A percentile compares a stretch with the other conserved stretches of the same genome.
Evolutionary conservation across 805 yeast species (phyloP).

Genomic region (Myxozyma sirexii): DNA sequence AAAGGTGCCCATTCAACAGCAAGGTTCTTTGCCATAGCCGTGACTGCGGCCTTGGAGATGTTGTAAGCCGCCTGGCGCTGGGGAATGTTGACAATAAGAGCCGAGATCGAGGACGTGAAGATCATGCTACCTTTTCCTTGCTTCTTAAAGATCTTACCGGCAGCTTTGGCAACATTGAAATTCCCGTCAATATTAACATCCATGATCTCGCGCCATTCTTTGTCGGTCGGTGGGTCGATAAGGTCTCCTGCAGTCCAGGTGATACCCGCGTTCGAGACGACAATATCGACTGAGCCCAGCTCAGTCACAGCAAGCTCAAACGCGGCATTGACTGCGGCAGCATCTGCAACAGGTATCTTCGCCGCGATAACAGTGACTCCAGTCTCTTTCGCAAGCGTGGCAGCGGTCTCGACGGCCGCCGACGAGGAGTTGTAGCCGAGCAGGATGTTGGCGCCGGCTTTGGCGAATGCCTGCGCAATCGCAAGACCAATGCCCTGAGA

Average conservation of each 20-base stretch:
- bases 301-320: slow-evolving; percentile 45
- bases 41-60: slow-evolving; percentile 59
- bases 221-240: slow-evolving; percentile 21
- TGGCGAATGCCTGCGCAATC: slow-evolving; percentile 52
- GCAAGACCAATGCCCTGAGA: slow-evolving; percentile 58
- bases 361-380: slow-evolving; percentile 64
- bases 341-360: slow-evolving; percentile 58
- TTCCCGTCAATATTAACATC: slow-evolving; percentile 24
- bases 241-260: slow-evolving; percentile 31
- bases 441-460: slow-evolving; percentile 50
- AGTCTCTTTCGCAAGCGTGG: slow-evolving; percentile 57
- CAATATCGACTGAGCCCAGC: slow-evolving; percentile 29
- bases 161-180: slow-evolving; percentile 60
- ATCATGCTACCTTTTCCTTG: slow-evolving; percentile 40
- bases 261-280: slow-evolving; percentile 34
- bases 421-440: slow-evolving; percentile 52
- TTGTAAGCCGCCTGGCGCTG: slow-evolving; percentile 58
- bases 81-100: slow-evolving; percentile 56
- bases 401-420: slow-evolving; percentile 59
- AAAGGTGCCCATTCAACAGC: slow-evolving; percentile 60
- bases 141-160: slow-evolving; percentile 49
- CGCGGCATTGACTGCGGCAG: slow-evolving; percentile 51
- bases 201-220: slow-evolving; percentile 25
- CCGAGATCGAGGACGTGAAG: slow-evolving; percentile 56
- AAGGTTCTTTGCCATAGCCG: slow-evolving; percentile 53